These are phyloP conservation scores for Plasmodium sp. DNA, from an alignment of 169 alveolate species.

Conservation along the genomic window DNA sequence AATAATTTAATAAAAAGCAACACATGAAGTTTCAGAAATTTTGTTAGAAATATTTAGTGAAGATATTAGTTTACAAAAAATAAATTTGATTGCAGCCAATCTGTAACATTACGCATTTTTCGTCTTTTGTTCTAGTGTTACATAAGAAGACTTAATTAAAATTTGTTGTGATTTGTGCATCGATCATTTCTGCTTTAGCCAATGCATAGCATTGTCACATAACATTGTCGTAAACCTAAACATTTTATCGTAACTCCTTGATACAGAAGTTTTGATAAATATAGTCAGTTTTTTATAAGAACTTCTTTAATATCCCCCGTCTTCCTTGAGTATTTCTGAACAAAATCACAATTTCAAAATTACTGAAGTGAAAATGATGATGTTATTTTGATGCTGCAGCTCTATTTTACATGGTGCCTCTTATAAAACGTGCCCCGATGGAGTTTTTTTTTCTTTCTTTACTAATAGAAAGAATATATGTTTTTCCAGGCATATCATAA, in stretches of 20 bases:
- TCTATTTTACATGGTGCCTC: not conserved
- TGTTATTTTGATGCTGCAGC: not conserved
- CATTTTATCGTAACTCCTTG: not conserved
- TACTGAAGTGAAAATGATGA: not conserved
- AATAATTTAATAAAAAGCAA: not conserved
- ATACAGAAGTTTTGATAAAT: not conserved
- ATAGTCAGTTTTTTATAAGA: not conserved
- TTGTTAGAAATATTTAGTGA: not conserved
- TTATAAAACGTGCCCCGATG: not conserved
- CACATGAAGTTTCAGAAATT: not conserved
- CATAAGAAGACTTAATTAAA: not conserved
- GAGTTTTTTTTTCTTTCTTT: not conserved
- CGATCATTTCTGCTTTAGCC: not conserved
- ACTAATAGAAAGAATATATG: not conserved
- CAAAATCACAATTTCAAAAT: not conserved
- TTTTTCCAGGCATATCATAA: not conserved
- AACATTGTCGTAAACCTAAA: not conserved
- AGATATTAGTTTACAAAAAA: not conserved
- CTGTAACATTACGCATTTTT: not conserved
- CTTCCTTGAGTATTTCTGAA: not conserved
- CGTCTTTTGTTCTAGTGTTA: not conserved
- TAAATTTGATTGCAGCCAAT: not conserved
- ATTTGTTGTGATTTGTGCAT: not conserved
- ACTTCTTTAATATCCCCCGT: not conserved
- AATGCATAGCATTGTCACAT: not conserved